A percentile compares a stretch with the other conserved stretches of the same genome.
These are phyloP conservation scores for Colletotrichum costaricense DNA, from an alignment of 2,329 filamentous ascomycete genomes.

Conservation along the genomic window DNA sequence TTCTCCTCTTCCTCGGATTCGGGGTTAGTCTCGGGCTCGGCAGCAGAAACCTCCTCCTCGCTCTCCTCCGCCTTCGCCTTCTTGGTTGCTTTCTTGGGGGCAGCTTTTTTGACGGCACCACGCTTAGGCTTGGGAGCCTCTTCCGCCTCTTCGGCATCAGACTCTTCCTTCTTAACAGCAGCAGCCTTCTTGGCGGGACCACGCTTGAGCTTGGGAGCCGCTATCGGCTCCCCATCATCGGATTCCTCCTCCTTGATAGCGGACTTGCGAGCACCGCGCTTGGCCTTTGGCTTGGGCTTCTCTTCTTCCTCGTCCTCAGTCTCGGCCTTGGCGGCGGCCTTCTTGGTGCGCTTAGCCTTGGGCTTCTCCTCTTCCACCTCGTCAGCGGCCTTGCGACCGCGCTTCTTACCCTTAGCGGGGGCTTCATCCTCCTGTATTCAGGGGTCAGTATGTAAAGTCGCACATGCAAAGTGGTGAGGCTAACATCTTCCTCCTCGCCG, in stretches of 20 bases:
- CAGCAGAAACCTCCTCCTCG: conserved; percentile 19
- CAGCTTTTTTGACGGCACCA: conserved; percentile 42
- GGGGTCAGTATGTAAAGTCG: neutral
- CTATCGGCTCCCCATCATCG: conserved; percentile 30
- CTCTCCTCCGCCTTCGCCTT: conserved; percentile 32
- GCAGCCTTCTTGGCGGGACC: conserved; percentile 10
- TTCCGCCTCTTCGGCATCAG: conserved; percentile 36
- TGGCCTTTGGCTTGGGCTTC: conserved; percentile 36
- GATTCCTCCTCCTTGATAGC: conserved; percentile 38
- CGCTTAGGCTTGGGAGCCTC: conserved; percentile 47
- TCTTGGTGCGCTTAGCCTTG: conserved; percentile 45
- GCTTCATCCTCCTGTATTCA: conserved; percentile 45
- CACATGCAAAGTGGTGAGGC: neutral
- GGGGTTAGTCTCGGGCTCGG: conserved; percentile 34
- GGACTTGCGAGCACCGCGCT: conserved; percentile 32
- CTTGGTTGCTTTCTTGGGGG: conserved; percentile 22
- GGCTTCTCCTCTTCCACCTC: conserved; percentile 41
- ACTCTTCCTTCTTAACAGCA: conserved; percentile 37
- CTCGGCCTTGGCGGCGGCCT: conserved; percentile 39
- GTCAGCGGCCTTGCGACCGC: conserved; percentile 30
- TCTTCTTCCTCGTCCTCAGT: conserved; percentile 41
- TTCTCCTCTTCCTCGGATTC: conserved; percentile 3
- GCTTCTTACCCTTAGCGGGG: conserved; percentile 36
- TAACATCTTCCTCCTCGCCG: conserved; percentile 27
- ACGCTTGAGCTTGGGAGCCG: conserved; percentile 36